phyloP scores from a whole-genome alignment of 1,284 basidiomycete species.

The Sanghuangporus baumii region DNA sequence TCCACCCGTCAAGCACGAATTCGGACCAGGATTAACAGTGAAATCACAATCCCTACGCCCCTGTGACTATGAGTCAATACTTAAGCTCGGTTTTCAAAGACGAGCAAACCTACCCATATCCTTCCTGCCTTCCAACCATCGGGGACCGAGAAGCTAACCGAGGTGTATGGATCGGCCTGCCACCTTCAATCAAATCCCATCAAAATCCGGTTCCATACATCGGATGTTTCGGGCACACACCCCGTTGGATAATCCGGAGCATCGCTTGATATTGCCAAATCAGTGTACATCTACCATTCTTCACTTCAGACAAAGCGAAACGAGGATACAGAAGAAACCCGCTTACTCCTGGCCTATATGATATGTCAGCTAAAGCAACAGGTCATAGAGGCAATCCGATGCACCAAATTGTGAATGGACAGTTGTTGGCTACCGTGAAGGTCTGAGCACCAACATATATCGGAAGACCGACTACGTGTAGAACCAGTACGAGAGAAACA shows the following conservation, averaged over 20 bases:
- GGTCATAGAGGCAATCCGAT: conserved; percentile 10
- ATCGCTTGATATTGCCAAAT: conserved; percentile 19
- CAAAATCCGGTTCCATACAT: neutral
- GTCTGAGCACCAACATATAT: conserved; percentile 29
- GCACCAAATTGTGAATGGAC: conserved; percentile 29
- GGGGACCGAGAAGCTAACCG: conserved; percentile 22
- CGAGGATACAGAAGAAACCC: neutral
- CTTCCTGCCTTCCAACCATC: conserved; percentile 29
- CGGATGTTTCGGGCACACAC: neutral
- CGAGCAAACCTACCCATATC: conserved; percentile 20
- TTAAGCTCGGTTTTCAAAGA: neutral
- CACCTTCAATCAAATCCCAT: conserved; percentile 19
- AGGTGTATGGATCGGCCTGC: conserved; percentile 21
- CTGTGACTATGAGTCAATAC: neutral
- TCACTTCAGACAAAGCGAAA: neutral
- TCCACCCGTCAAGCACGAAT: conserved; percentile 39
- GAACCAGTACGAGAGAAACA: neutral
- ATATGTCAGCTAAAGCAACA: neutral
- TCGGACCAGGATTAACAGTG: conserved; percentile 30
- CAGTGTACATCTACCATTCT: conserved; percentile 21
- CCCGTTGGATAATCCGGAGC: conserved; percentile 18
- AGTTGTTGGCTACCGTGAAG: conserved; percentile 29
- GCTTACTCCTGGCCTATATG: conserved; percentile 19
- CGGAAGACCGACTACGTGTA: neutral
- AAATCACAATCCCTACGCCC: conserved; percentile 49